These are phyloP conservation scores for Salvia splendens DNA, from an alignment of 257 asterid species.

Conservation along the genomic window DNA sequence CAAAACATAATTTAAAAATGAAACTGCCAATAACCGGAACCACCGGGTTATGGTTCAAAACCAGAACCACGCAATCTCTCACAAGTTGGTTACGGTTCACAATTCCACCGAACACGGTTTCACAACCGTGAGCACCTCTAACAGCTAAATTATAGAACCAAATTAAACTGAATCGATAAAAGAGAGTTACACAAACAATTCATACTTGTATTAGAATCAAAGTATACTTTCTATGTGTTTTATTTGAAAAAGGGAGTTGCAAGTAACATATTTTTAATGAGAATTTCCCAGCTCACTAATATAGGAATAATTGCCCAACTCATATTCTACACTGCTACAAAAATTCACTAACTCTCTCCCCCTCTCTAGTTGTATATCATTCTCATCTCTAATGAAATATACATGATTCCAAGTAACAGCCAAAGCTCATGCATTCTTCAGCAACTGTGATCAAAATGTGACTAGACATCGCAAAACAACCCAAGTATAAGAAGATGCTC, in stretches of 20 bases:
- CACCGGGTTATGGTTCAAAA: no score
- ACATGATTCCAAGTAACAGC: conserved; percentile 8
- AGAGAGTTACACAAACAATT: neutral
- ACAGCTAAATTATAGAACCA: no score
- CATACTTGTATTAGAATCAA: neutral
- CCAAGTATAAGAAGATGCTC: no score
- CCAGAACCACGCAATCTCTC: no score
- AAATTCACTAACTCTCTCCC: neutral
- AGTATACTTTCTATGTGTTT: neutral
- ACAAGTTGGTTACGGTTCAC: no score
- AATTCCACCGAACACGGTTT: no score
- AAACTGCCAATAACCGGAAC: no score
- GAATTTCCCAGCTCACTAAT: neutral
- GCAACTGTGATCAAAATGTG: no score
- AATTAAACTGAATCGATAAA: neutral
- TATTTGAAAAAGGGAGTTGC: no score
- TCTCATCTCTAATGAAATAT: conserved; percentile 10
- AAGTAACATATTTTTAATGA: neutral
- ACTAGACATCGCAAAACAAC: no score
- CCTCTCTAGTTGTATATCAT: neutral
- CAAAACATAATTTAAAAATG: no score
- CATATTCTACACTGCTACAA: conserved; percentile 7
- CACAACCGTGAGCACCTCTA: no score
- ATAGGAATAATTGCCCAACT: conserved; percentile 12
- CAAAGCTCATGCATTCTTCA: conserved; percentile 3